Conservation (phyloP, 2,329 filamentous ascomycete genomes). For the Exophiala sp. region DNA sequence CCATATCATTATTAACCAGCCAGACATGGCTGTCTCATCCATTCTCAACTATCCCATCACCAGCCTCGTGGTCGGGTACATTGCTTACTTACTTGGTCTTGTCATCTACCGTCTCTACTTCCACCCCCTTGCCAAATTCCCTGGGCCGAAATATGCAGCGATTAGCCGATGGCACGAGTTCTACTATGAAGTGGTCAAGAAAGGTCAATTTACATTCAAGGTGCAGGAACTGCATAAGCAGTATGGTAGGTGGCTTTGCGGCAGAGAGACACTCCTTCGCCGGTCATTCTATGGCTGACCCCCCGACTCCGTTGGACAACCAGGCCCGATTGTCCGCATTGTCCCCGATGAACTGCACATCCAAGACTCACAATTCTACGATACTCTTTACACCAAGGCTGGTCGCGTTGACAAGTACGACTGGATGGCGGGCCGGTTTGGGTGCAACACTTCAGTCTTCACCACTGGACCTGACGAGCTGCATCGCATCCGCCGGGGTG, state of each 20-base stretch:
- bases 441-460: constrained; percentile 32
- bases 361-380: constrained; percentile 31
- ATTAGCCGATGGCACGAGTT: constrained; percentile 31
- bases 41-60: background rate
- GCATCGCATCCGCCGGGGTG: constrained; percentile 31
- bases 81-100: constrained; percentile 15
- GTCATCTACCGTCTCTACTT: constrained; percentile 31
- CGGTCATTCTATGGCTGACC: background rate
- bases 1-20: background rate
- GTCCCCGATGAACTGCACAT: constrained; percentile 34
- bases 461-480: constrained; percentile 30
- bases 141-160: constrained; percentile 33
- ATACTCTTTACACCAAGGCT: constrained; percentile 32
- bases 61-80: constrained; percentile 2
- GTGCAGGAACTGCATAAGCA: constrained; percentile 30
- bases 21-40: constrained; percentile 2
- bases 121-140: constrained; percentile 32
- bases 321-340: constrained; percentile 35
- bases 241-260: constrained; percentile 26
- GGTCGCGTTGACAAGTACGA: constrained; percentile 32
- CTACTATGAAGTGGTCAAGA: constrained; percentile 29
- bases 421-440: constrained; percentile 31
- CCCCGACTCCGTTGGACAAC: background rate
- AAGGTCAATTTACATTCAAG: constrained; percentile 28
- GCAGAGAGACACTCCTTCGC: background rate